Percentiles rank a stretch among this genome's conserved stretches.
Evolutionary conservation across 2,329 filamentous ascomycete species (phyloP).

Genomic region (Aureobasidium sp.): DNA sequence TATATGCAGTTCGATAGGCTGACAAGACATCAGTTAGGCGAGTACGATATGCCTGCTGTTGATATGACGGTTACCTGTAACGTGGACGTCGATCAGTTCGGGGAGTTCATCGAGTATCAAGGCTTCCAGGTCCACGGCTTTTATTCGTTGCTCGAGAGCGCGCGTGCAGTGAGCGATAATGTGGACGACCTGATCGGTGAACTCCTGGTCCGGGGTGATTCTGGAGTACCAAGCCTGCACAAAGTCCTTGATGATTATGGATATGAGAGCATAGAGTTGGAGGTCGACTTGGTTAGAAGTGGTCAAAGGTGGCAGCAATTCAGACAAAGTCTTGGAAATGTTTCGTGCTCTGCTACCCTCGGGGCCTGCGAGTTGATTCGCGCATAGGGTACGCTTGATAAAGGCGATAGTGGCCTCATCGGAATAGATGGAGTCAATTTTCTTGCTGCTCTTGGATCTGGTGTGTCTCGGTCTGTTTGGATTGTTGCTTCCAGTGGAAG

Average conservation of each 20-base stretch:
- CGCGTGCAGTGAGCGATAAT: slow-evolving; percentile 88
- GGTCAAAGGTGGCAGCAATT: slow-evolving; percentile 80
- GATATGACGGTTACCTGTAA: slow-evolving; percentile 51
- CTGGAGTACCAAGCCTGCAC: slow-evolving; percentile 88
- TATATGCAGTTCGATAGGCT: slow-evolving; percentile 67
- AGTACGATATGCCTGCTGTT: background rate
- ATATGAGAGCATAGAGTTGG: slow-evolving; percentile 85
- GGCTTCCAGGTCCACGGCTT: slow-evolving; percentile 72
- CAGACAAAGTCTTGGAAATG: slow-evolving; percentile 61
- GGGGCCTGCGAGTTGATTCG: slow-evolving; percentile 46
- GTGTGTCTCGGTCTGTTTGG: slow-evolving; percentile 30
- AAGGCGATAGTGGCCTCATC: slow-evolving; percentile 72
- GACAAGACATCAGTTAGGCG: background rate
- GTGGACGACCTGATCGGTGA: slow-evolving; percentile 79
- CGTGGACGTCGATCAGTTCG: slow-evolving; percentile 67
- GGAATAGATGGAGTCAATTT: slow-evolving; percentile 31
- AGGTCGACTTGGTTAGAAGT: slow-evolving; percentile 90
- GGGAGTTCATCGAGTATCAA: slow-evolving; percentile 83
- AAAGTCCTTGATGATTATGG: slow-evolving; percentile 81
- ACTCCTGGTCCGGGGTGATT: slow-evolving; percentile 82
- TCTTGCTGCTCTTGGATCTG: slow-evolving; percentile 11
- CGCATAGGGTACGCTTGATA: slow-evolving; percentile 75
- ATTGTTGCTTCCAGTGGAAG: background rate
- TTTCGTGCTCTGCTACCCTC: slow-evolving; percentile 45
- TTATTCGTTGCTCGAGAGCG: slow-evolving; percentile 74